Percentiles rank a stretch among this genome's conserved stretches.
phyloP scores from a whole-genome alignment of 148 eudicot species.

The Fagopyrum homotropicum region DNA sequence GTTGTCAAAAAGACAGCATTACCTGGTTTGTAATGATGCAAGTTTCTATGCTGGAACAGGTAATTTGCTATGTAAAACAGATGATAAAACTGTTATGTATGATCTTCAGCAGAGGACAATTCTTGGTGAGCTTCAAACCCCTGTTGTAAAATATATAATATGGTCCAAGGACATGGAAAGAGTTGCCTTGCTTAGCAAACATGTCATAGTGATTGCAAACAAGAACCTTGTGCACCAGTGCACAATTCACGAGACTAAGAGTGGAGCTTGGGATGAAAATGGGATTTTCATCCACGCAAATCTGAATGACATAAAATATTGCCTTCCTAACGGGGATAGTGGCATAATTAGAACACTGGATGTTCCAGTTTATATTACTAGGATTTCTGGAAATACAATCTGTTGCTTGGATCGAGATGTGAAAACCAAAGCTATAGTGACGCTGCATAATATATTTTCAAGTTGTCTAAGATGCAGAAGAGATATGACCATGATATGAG shows the following conservation, averaged over 20 bases:
- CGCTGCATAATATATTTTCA: conserved; percentile 15
- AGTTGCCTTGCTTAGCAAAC: too few species aligned
- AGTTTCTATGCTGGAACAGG: conserved; percentile 14
- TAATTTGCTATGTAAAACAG: conserved; percentile 14
- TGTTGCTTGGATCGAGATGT: conserved; percentile 13
- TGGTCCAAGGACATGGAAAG: too few species aligned
- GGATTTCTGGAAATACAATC: conserved; percentile 13
- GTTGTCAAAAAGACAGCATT: conserved; percentile 5
- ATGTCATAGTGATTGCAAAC: too few species aligned
- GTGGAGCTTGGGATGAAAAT: too few species aligned
- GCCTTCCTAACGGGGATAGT: too few species aligned
- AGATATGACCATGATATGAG: conserved; percentile 15
- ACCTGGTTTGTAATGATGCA: conserved; percentile 14
- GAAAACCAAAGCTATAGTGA: conserved; percentile 5
- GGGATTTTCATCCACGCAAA: too few species aligned
- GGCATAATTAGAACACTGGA: too few species aligned
- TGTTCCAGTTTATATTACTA: conserved; percentile 15
- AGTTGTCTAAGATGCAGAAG: conserved; percentile 7
- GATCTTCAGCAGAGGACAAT: conserved; percentile 16
- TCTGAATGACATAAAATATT: too few species aligned
- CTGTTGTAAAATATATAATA: conserved; percentile 4
- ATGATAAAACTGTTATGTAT: conserved; percentile 13
- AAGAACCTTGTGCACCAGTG: too few species aligned
- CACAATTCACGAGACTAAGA: too few species aligned
- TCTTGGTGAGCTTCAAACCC: conserved; percentile 9